These are phyloP conservation scores for Chalaropsis ovoidea DNA, from an alignment of 2,329 filamentous ascomycete species.

Conservation along the genomic window DNA sequence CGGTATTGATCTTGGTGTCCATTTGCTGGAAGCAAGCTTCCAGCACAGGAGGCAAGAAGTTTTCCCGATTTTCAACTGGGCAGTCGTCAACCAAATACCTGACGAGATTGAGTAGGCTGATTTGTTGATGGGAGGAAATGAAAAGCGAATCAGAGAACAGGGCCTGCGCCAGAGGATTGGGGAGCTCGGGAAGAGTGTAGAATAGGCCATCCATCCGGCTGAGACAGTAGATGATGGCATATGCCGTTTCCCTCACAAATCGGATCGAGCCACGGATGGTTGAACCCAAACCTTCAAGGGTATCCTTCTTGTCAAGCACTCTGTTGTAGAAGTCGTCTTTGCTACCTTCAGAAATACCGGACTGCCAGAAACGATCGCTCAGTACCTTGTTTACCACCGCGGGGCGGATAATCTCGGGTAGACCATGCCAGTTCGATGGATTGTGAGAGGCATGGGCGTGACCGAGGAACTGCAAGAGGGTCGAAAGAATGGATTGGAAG, in stretches of 20 bases:
- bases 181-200: constrained; percentile 79
- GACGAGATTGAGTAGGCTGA: constrained; percentile 81
- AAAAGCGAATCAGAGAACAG: constrained; percentile 73
- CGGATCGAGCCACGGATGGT: constrained; percentile 81
- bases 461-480: constrained; percentile 73
- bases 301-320: constrained; percentile 78
- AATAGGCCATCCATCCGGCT: constrained; percentile 78
- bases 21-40: constrained; percentile 74
- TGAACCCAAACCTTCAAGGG: constrained; percentile 86
- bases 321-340: constrained; percentile 94
- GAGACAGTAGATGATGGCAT: constrained; percentile 90
- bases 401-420: constrained; percentile 63
- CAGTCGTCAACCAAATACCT: constrained; percentile 87
- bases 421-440: constrained; percentile 66
- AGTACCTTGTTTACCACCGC: constrained; percentile 67
- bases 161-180: constrained; percentile 70
- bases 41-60: constrained; percentile 78
- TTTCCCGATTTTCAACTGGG: constrained; percentile 61
- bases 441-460: constrained; percentile 90
- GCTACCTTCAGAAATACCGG: constrained; percentile 88
- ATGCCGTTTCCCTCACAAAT: constrained; percentile 84
- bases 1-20: constrained; percentile 72
- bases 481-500: constrained; percentile 73
- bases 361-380: constrained; percentile 96
- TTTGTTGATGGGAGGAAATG: constrained; percentile 85